Percentiles rank a stretch among this genome's conserved stretches.
Conservation (phyloP, 2,329 filamentous ascomycete species). For the Xylariaceae sp. region DNA sequence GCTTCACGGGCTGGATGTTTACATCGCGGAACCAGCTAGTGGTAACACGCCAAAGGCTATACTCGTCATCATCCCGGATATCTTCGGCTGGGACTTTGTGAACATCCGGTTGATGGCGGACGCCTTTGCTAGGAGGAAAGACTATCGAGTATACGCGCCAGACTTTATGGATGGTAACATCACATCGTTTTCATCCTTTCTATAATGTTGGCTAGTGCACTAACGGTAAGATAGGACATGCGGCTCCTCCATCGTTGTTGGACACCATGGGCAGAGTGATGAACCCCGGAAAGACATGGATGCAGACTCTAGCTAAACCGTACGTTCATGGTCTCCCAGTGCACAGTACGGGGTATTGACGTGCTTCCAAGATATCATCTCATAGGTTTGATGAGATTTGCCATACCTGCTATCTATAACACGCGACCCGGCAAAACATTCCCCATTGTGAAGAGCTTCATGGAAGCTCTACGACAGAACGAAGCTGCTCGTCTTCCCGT, state of each 20-base stretch:
- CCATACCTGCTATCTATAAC: constrained; percentile 33
- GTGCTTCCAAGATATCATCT: constrained; percentile 15
- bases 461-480: constrained; percentile 35
- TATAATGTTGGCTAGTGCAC: not conserved
- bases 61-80: constrained; percentile 54
- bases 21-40: constrained; percentile 40
- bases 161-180: constrained; percentile 51
- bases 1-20: constrained; percentile 48
- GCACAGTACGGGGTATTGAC: not conserved
- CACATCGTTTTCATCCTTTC: not conserved
- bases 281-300: constrained; percentile 17
- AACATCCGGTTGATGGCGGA: constrained; percentile 55
- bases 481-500: constrained; percentile 35
- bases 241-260: constrained; percentile 32
- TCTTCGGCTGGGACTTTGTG: constrained; percentile 53
- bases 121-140: constrained; percentile 48
- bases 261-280: constrained; percentile 27
- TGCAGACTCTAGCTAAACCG: constrained; percentile 28
- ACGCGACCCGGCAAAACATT: constrained; percentile 32
- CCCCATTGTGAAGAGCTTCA: constrained; percentile 37
- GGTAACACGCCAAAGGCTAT: constrained; percentile 42
- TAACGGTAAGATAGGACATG: constrained; percentile 11
- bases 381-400: constrained; percentile 21
- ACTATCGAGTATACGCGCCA: constrained; percentile 51
- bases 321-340: constrained; percentile 15